These are phyloP conservation scores for Chlorella sp. DNA, from an alignment of 139 green algal genomes.

Conservation along the genomic window DNA sequence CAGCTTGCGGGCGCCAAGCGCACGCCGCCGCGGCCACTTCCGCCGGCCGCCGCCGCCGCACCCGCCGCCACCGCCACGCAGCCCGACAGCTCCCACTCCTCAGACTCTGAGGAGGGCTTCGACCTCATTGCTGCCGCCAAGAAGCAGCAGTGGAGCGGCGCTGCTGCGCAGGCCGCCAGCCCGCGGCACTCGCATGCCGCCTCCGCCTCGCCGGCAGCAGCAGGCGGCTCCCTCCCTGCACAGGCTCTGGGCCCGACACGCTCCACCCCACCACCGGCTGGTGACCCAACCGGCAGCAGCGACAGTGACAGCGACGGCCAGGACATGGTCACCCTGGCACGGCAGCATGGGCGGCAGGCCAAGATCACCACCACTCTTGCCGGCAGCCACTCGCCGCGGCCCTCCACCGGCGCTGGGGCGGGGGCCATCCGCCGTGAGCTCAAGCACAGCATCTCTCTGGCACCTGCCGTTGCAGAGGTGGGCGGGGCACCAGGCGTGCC, in stretches of 20 bases:
- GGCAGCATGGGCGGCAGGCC: neutral
- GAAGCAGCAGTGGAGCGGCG: neutral
- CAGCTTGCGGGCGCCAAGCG: neutral
- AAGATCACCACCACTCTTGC: no score
- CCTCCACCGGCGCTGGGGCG: neutral
- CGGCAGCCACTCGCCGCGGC: neutral
- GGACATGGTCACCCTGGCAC: neutral
- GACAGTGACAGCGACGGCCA: neutral
- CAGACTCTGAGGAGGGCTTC: conserved; percentile 1
- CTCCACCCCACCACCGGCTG: neutral
- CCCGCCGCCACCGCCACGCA: neutral
- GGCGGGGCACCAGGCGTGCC: neutral
- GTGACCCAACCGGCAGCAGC: neutral
- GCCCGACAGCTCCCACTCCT: neutral
- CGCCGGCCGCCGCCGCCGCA: neutral
- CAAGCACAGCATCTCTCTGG: neutral
- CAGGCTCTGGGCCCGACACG: neutral
- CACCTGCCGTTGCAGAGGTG: neutral
- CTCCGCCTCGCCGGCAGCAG: no score
- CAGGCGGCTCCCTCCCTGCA: neutral
- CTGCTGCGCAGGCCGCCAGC: neutral
- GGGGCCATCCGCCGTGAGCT: neutral
- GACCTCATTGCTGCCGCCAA: conserved; percentile 14
- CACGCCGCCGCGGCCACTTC: neutral
- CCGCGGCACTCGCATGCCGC: neutral